Evolutionary conservation across 2,329 filamentous ascomycete species (phyloP).

Genomic region (Orbilia oligospora): DNA sequence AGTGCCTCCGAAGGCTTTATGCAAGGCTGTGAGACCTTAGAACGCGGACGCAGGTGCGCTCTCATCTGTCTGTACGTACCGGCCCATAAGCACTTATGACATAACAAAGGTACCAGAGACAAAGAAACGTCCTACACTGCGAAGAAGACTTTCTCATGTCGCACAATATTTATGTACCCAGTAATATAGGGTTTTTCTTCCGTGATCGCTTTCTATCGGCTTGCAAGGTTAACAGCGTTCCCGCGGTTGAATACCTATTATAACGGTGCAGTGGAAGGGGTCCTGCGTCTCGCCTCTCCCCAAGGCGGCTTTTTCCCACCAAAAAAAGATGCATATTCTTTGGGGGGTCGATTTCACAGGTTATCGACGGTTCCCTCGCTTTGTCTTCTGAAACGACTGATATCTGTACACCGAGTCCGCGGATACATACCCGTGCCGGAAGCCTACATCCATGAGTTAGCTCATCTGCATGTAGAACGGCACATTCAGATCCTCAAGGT

Average conservation of each 20-base stretch:
- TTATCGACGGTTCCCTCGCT: neutral
- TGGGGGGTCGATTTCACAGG: too few relatives aligned
- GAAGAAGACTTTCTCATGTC: neutral
- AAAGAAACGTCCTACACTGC: neutral
- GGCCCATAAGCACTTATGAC: too few relatives aligned
- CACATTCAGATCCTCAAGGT: neutral
- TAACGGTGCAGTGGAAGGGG: slow-evolving; percentile 21
- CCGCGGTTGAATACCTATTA: neutral
- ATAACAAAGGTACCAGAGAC: too few relatives aligned
- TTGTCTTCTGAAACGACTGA: neutral
- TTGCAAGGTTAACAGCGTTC: neutral
- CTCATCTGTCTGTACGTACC: neutral
- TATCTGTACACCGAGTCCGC: neutral
- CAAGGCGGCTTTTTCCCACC: slow-evolving; percentile 34
- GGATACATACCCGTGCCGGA: neutral
- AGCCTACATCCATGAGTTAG: neutral
- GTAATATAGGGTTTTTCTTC: neutral
- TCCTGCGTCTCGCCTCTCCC: slow-evolving; percentile 22
- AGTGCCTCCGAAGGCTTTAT: slow-evolving; percentile 33
- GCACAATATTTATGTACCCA: neutral
- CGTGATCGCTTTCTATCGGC: slow-evolving; percentile 21
- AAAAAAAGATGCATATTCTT: neutral
- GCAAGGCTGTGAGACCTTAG: slow-evolving; percentile 34
- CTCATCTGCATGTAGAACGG: neutral
- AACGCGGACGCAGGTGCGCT: slow-evolving; percentile 23